These are phyloP conservation scores for Racocetra persica DNA, from an alignment of 371 early-diverging fungal genomes.

Conservation along the genomic window DNA sequence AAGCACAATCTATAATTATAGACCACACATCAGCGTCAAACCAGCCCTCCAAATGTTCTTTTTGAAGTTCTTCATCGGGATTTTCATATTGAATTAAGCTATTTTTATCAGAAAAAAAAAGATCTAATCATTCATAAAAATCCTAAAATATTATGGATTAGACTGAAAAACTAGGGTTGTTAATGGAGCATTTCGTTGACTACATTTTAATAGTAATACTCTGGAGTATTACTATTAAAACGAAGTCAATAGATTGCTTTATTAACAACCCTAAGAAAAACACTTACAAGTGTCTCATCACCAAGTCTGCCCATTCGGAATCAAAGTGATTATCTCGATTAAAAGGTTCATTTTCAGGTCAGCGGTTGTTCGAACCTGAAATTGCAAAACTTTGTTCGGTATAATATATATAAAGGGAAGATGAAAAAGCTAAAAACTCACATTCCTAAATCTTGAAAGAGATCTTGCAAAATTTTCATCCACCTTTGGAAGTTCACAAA, in stretches of 20 bases:
- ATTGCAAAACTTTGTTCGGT: too few species aligned
- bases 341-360: conserved; percentile 10
- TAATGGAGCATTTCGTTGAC: too few species aligned
- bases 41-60: conserved; percentile 12
- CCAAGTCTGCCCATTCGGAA: conserved; percentile 32
- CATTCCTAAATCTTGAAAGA: conserved; percentile 27
- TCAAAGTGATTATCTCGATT: conserved; percentile 9
- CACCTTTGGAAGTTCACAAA: not conserved
- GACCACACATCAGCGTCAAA: conserved; percentile 26
- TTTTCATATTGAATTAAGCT: conserved; percentile 28
- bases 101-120: not conserved
- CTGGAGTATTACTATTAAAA: too few species aligned
- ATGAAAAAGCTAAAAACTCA: too few species aligned
- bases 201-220: too few species aligned
- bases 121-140: not conserved
- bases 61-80: not conserved
- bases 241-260: too few species aligned
- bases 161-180: too few species aligned
- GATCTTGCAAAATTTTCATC: conserved; percentile 17
- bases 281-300: too few species aligned
- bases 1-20: not conserved
- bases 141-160: not conserved
- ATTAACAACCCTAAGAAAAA: too few species aligned
- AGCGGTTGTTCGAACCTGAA: too few species aligned
- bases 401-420: too few species aligned